Conservation (phyloP, 805 yeast species). For the Metschnikowia proteae region DNA sequence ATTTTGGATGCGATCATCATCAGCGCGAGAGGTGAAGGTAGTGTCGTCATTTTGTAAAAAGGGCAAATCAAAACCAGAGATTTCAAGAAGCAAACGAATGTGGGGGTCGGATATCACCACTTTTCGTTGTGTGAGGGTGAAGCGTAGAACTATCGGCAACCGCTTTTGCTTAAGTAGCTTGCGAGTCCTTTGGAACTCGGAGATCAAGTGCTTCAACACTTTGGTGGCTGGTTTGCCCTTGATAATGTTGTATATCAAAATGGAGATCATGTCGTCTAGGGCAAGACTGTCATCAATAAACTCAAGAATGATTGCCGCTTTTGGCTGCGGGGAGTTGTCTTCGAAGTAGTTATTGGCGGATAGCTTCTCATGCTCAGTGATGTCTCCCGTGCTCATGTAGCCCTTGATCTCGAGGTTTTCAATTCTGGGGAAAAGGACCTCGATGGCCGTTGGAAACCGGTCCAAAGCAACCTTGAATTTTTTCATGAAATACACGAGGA, state of each 20-base stretch:
- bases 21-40: constrained; percentile 31
- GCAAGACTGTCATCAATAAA: constrained; percentile 28
- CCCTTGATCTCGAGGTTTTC: constrained; percentile 42
- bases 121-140: constrained; percentile 20
- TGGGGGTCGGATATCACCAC: constrained; percentile 45
- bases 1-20: constrained; percentile 30
- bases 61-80: constrained; percentile 47
- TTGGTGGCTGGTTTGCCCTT: constrained; percentile 33
- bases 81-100: constrained; percentile 43
- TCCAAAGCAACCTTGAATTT: constrained; percentile 47
- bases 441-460: constrained; percentile 55
- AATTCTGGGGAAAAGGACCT: constrained; percentile 62
- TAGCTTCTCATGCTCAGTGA: constrained; percentile 21
- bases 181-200: constrained; percentile 32
- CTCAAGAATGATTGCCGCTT: constrained; percentile 34
- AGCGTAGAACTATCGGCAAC: constrained; percentile 7
- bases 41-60: constrained; percentile 37
- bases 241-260: constrained; percentile 46
- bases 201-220: constrained; percentile 42
- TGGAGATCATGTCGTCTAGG: constrained; percentile 47
- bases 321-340: constrained; percentile 21
- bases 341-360: constrained; percentile 14
- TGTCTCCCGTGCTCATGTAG: constrained; percentile 62
- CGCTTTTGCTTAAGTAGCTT: constrained; percentile 7
- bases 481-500: constrained; percentile 62